Base-by-base conservation (phyloP, 768 basidiomycete genomes). In the Dioszegia aurantiaca region DNA sequence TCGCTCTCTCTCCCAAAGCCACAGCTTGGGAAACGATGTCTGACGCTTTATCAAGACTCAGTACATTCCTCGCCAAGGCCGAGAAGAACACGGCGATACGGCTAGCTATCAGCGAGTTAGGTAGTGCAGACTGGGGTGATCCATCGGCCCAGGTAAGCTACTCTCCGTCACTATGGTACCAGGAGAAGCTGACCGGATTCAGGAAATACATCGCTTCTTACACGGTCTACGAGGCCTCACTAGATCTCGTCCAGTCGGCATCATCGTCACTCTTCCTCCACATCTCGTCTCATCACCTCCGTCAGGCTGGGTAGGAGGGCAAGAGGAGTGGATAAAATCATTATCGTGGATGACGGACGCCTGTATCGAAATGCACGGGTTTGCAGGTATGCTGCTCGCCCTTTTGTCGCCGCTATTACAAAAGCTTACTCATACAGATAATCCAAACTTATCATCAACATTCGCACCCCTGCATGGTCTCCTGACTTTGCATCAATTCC, bases 401-500 rank as follows among this genome's bases (percentile, higher is more conserved):
- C n/a, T 41, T 26, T 36, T 43, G 43, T 60, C 14, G 14, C 28
- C 31, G 23, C 47, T 55, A 33, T 49, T 68, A 59, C 69, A 47
- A 23, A 53, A 55, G 44, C 59, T 9, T 21, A 61, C 28, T 21
- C 6, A 33, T 55, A 12, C 11, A 92, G 90, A 82, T 26, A 84
- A 94, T 68, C 88, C 90, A n/a, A 82, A 85, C 14, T 80, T 95
- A 23, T 79, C 83, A 8, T 77, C 82, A 1, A 78, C 84, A 46
- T 97, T 93, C 77, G 87, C 91, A 30, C 82, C 85, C 10, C 86
- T 92, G 70, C 88, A 94, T 74, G 95, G 95, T 11, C 78, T 94
- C 51, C 80, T 97, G 19, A 83, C 85, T 45, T 82, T 93, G 27
- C 85, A 87, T 64, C 80, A 83, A 4, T 80, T 94, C 21, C 92